Evolutionary conservation across 495 filamentous ascomycete species (phyloP).

Genomic region (Hapsidospora chrysogenum): DNA sequence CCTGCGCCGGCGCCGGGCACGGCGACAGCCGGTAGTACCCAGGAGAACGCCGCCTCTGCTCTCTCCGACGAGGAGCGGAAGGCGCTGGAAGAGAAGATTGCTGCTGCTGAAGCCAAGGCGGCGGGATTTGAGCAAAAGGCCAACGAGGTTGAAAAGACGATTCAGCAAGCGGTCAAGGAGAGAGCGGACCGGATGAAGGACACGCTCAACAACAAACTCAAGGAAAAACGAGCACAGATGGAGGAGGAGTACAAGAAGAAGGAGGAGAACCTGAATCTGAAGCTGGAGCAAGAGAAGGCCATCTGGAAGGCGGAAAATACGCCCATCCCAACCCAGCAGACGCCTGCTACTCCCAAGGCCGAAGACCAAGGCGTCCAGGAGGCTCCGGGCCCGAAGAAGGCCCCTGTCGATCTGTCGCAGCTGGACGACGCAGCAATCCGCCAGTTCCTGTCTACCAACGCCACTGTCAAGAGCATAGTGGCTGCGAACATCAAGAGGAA

Average conservation of each 20-base stretch:
- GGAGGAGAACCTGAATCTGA: slow-evolving; percentile 38
- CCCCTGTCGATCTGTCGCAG: slow-evolving; percentile 13
- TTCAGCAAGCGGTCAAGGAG: slow-evolving; percentile 39
- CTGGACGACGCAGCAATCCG: slow-evolving; percentile 46
- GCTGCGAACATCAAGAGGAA: slow-evolving; percentile 46
- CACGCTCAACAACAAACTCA: slow-evolving; percentile 49
- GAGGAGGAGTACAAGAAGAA: slow-evolving; percentile 25
- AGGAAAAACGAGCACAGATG: slow-evolving; percentile 33
- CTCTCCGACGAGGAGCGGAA: slow-evolving; percentile 35
- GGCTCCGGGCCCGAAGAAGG: background rate
- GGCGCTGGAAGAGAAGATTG: slow-evolving; percentile 29
- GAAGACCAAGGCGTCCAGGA: background rate
- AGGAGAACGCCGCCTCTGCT: slow-evolving; percentile 7
- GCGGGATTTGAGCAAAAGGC: slow-evolving; percentile 39
- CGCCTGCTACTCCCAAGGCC: slow-evolving; percentile 4
- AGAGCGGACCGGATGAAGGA: slow-evolving; percentile 60
- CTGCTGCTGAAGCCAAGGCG: slow-evolving; percentile 25
- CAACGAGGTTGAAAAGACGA: slow-evolving; percentile 33
- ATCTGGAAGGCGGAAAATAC: slow-evolving; percentile 33
- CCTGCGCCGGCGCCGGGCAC: too few species aligned
- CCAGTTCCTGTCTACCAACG: slow-evolving; percentile 45
- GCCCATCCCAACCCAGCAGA: slow-evolving; percentile 13
- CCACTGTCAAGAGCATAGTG: slow-evolving; percentile 47
- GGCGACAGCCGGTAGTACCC: too few species aligned
- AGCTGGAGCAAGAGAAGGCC: slow-evolving; percentile 46